These are phyloP conservation scores for Phytophthora boehmeriae DNA, from an alignment of 352 stramenopile genomes.

Conservation along the genomic window DNA sequence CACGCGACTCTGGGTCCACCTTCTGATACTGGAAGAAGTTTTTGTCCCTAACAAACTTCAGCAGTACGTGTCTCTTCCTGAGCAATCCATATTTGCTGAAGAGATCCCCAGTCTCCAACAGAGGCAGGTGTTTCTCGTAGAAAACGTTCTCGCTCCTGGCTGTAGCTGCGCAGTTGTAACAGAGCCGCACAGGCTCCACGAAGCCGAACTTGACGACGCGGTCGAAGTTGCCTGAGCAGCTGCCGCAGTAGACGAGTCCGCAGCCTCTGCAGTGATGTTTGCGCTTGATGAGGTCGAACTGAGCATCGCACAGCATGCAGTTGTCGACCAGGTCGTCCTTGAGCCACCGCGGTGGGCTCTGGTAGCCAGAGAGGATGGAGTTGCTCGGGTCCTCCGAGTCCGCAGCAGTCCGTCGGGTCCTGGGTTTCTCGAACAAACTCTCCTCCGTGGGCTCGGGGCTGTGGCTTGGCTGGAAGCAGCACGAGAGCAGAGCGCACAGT, in stretches of 20 bases:
- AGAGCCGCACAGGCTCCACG: slow-evolving; percentile 64
- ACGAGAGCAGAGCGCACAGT: slow-evolving; percentile 54
- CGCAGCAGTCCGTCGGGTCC: slow-evolving; percentile 10
- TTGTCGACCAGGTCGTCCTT: slow-evolving; percentile 57
- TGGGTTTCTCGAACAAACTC: slow-evolving; percentile 36
- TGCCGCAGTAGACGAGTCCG: slow-evolving; percentile 61
- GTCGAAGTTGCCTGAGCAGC: slow-evolving; percentile 52
- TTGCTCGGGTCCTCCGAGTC: slow-evolving; percentile 9
- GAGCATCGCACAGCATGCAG: slow-evolving; percentile 50
- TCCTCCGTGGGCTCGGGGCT: slow-evolving; percentile 33
- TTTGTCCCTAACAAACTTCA: slow-evolving; percentile 65
- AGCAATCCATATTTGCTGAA: slow-evolving; percentile 78
- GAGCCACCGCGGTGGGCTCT: slow-evolving; percentile 61
- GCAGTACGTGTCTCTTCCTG: slow-evolving; percentile 54
- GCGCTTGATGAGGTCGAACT: slow-evolving; percentile 71
- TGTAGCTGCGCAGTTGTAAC: slow-evolving; percentile 42
- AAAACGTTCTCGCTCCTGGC: slow-evolving; percentile 66
- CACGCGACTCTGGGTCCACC: slow-evolving; percentile 51
- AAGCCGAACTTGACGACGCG: slow-evolving; percentile 74
- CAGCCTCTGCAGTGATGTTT: slow-evolving; percentile 75
- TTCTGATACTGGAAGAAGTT: slow-evolving; percentile 81
- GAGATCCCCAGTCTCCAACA: slow-evolving; percentile 63
- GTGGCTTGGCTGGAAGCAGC: slow-evolving; percentile 61
- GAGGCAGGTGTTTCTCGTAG: slow-evolving; percentile 64
- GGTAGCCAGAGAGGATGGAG: slow-evolving; percentile 44